These are phyloP conservation scores for Ophiocordyceps unilateralis DNA, from an alignment of 2,329 filamentous ascomycete genomes.

Conservation along the genomic window DNA sequence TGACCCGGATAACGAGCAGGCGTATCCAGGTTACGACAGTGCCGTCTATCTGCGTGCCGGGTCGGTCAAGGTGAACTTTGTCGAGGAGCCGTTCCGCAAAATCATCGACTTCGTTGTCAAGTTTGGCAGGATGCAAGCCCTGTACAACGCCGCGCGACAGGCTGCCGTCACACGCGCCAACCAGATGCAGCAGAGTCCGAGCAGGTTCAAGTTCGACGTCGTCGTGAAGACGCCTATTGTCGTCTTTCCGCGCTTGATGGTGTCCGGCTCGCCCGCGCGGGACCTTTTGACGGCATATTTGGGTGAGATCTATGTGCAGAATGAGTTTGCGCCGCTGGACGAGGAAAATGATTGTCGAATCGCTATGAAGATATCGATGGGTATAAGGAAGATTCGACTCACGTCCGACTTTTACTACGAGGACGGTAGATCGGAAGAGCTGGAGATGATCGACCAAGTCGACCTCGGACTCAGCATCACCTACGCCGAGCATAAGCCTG, in stretches of 20 bases:
- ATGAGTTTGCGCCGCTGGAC: conserved; percentile 73
- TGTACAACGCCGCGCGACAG: conserved; percentile 92
- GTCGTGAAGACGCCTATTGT: conserved; percentile 90
- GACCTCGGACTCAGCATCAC: conserved; percentile 87
- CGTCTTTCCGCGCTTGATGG: conserved; percentile 70
- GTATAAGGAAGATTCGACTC: conserved; percentile 79
- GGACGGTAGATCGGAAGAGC: conserved; percentile 55
- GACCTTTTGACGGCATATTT: conserved; percentile 86
- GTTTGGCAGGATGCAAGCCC: conserved; percentile 98
- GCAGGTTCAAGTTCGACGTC: conserved; percentile 85
- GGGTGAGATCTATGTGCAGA: conserved; percentile 93
- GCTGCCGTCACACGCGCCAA: conserved; percentile 87
- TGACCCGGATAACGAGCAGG: conserved; percentile 47
- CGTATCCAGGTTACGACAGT: conserved; percentile 88
- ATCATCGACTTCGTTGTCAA: conserved; percentile 97
- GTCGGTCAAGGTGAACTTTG: conserved; percentile 90
- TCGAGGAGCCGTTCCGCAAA: conserved; percentile 94
- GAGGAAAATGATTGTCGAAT: conserved; percentile 56
- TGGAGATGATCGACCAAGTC: conserved; percentile 94
- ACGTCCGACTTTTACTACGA: conserved; percentile 80
- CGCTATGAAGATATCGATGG: conserved; percentile 78
- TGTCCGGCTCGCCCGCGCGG: conserved; percentile 49
- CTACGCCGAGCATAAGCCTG: conserved; percentile 70
- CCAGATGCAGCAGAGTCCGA: conserved; percentile 79
- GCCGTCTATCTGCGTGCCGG: conserved; percentile 81